Evolutionary conservation across 345 rosid genomes (phyloP), one percentile per base, ranked within the genome.

Genomic region (Boechera retrofracta): DNA sequence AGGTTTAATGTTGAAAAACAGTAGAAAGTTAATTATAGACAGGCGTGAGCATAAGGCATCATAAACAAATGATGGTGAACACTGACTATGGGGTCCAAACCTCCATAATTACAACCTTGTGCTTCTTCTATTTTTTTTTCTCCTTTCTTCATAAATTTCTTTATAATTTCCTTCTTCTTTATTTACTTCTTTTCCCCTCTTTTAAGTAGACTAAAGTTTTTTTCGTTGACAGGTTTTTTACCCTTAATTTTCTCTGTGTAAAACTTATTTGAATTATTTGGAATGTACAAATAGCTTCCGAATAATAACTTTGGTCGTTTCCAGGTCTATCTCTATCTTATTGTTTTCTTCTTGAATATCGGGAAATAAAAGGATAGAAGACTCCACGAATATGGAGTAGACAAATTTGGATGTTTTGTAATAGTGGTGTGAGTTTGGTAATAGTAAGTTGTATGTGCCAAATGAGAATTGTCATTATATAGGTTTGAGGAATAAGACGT

Each of bases 41-140:
- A 83, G 86, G 88, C 87, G 88, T 88, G 92, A 76, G 78, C 65
- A 67, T 48, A 73, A 79, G 69, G 83, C 92, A 88, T 86, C 82
- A 83, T 83, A 80, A 81, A 84, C 69, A 76, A 88, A 88, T 88
- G 83, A 83, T 85, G 90, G 75, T 82, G 85, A 72, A 72, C 81
- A 72, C 77, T 64, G 81, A 72, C 64, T 66, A 72, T 72, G 76
- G 81, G 77, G 81, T 78, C 77, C 81, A 78, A 78, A 24, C 54
- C 63, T 64, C 54, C 73, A 78, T 78, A 31, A 78, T 78, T 78
- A 68, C 77, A 66, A 58, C 77, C 76, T 77, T 77, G 72, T 71
- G 72, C 77, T 59, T 39, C 45, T 72, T 49, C 32, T 64, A 55
- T 18, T 62, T 12, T 15, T 52, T 54, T 45, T 55, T 31, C 65